phyloP scores from a whole-genome alignment of 768 basidiomycete species.

The Mycena chlorophos region DNA sequence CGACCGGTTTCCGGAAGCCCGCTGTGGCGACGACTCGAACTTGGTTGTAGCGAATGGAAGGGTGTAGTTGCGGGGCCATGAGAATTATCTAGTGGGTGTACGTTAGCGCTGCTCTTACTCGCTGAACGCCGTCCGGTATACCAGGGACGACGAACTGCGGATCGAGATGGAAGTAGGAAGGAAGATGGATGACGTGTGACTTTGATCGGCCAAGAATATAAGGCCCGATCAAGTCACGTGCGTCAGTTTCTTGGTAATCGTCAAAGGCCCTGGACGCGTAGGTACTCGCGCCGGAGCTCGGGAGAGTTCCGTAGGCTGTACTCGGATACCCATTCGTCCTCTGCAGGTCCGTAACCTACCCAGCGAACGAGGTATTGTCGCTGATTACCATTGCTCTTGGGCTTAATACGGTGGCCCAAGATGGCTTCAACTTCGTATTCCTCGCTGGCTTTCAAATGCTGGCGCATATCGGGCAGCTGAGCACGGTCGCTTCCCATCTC shows the following conservation, averaged over 20 bases:
- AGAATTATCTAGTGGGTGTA: too few relatives aligned
- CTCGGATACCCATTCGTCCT: conserved; percentile 25
- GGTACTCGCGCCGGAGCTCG: conserved; percentile 14
- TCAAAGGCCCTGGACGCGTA: not conserved
- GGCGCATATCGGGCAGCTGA: not conserved
- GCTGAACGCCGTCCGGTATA: too few relatives aligned
- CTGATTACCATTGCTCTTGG: conserved; percentile 5
- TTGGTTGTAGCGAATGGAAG: too few relatives aligned
- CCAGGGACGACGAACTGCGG: too few relatives aligned
- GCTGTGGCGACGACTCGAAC: too few relatives aligned
- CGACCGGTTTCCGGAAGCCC: too few relatives aligned
- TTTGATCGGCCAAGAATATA: not conserved
- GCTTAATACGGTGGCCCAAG: not conserved
- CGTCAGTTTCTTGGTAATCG: too few relatives aligned
- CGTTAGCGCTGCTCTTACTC: too few relatives aligned
- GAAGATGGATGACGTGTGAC: too few relatives aligned
- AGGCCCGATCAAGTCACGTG: too few relatives aligned
- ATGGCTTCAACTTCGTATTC: conserved; percentile 19
- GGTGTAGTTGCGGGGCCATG: too few relatives aligned
- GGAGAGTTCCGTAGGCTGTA: conserved; percentile 24
- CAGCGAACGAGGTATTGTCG: conserved; percentile 21
- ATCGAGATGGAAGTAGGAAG: too few relatives aligned
- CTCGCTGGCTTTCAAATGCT: not conserved
- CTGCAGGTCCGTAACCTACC: conserved; percentile 22
- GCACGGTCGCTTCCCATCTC: not conserved